These are phyloP conservation scores for Pythium dissotocum DNA, from an alignment of 352 stramenopile genomes.

Conservation along the genomic window DNA sequence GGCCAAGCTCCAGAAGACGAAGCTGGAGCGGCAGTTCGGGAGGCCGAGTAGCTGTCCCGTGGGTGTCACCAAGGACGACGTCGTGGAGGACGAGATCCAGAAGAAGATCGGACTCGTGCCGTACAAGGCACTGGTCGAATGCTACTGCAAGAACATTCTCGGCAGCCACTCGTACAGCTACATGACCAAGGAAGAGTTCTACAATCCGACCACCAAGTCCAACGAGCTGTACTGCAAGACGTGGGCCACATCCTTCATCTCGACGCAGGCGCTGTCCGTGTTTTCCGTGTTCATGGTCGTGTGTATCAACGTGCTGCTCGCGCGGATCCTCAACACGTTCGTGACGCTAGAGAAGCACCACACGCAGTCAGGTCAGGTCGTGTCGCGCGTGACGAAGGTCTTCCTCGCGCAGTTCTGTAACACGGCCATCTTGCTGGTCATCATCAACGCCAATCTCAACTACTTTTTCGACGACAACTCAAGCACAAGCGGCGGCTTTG, in stretches of 20 bases:
- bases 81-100: constrained; percentile 68
- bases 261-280: constrained; percentile 62
- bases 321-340: constrained; percentile 63
- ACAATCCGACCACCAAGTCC: constrained; percentile 38
- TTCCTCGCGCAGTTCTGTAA: constrained; percentile 85
- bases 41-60: constrained; percentile 61
- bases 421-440: constrained; percentile 71
- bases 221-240: constrained; percentile 59
- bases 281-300: constrained; percentile 74
- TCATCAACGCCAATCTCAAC: constrained; percentile 78
- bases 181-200: constrained; percentile 64
- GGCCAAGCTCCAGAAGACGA: constrained; percentile 73
- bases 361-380: constrained; percentile 68
- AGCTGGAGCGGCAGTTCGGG: constrained; percentile 70
- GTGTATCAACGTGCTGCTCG: constrained; percentile 65
- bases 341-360: constrained; percentile 80
- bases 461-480: constrained; percentile 51
- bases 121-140: constrained; percentile 81
- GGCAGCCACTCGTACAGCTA: constrained; percentile 50
- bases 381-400: constrained; percentile 75
- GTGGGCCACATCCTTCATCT: constrained; percentile 72
- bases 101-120: constrained; percentile 49
- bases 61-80: constrained; percentile 55
- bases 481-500: constrained; percentile 21
- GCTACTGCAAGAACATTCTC: constrained; percentile 72